Percentiles rank a stretch among this genome's conserved stretches.
phyloP scores from a whole-genome alignment of 1,139 yeast genomes.

The Yamadazyma conglobata region DNA sequence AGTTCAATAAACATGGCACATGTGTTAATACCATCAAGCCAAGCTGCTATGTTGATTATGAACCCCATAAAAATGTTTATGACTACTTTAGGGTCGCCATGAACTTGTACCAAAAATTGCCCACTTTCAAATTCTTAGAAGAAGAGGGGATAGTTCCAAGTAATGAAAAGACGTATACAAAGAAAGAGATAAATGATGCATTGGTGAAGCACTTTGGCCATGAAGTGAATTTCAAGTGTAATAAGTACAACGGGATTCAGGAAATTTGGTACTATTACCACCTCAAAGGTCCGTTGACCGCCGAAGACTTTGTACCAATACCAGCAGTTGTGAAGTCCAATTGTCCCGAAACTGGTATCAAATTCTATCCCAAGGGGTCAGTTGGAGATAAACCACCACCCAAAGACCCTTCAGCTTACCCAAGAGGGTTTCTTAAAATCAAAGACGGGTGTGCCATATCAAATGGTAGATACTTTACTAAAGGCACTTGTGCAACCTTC shows the following conservation, averaged over 20 bases:
- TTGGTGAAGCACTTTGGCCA: constrained; percentile 57
- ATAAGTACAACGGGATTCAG: constrained; percentile 57
- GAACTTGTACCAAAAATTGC: constrained; percentile 57
- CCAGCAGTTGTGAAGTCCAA: constrained; percentile 52
- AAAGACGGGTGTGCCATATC: constrained; percentile 77
- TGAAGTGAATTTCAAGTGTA: constrained; percentile 68
- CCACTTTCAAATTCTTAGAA: constrained; percentile 66
- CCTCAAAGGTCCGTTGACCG: constrained; percentile 67
- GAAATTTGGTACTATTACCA: constrained; percentile 92
- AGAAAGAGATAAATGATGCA: constrained; percentile 61
- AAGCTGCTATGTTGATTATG: constrained; percentile 48
- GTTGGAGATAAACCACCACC: constrained; percentile 27
- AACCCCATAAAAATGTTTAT: constrained; percentile 54
- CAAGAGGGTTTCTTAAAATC: constrained; percentile 50
- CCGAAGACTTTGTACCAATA: constrained; percentile 63
- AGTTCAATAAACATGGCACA: constrained; percentile 93
- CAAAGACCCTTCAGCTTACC: constrained; percentile 22
- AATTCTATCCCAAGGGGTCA: constrained; percentile 67
- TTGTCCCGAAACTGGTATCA: constrained; percentile 72
- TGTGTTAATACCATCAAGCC: constrained; percentile 82
- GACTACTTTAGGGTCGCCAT: constrained; percentile 75
- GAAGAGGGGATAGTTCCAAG: constrained; percentile 72
- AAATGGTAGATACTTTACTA: constrained; percentile 78
- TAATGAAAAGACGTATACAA: constrained; percentile 56
- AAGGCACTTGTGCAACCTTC: constrained; percentile 80